These are phyloP conservation scores for Leccinellum rugosiceps DNA, from an alignment of 768 basidiomycete species.

Conservation along the genomic window DNA sequence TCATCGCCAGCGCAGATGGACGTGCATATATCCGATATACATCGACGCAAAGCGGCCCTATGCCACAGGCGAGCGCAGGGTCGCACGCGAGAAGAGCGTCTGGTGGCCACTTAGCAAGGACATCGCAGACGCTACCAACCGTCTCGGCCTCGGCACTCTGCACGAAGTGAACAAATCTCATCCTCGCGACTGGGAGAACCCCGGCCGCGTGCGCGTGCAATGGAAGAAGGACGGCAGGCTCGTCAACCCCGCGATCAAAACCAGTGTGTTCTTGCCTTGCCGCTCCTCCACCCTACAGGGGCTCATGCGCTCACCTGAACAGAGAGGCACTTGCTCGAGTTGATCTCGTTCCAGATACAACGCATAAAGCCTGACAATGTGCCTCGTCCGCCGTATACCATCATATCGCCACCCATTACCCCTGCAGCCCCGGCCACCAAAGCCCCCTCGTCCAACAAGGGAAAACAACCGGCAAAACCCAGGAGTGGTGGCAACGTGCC, in stretches of 20 bases:
- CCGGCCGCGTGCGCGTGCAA: constrained; percentile 89
- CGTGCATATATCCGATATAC: constrained; percentile 95
- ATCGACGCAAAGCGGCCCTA: constrained; percentile 93
- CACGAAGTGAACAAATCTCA: constrained; percentile 91
- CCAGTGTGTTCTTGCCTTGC: constrained; percentile 51
- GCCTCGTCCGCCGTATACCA: constrained; percentile 61
- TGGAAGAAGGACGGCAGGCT: constrained; percentile 80
- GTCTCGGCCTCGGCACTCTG: constrained; percentile 74
- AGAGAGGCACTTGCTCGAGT: constrained; percentile 81
- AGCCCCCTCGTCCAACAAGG: constrained; percentile 37
- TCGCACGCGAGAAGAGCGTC: constrained; percentile 71
- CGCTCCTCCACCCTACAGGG: neutral
- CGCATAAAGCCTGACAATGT: constrained; percentile 64
- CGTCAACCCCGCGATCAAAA: constrained; percentile 66
- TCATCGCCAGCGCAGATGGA: constrained; percentile 61
- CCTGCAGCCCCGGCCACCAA: constrained; percentile 31
- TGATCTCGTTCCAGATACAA: constrained; percentile 73
- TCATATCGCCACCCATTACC: constrained; percentile 27
- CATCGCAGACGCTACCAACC: constrained; percentile 79
- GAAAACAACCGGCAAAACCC: constrained; percentile 50
- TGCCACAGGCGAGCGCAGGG: constrained; percentile 76
- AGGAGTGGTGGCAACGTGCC: constrained; percentile 39
- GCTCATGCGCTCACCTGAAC: constrained; percentile 1
- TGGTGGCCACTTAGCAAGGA: constrained; percentile 97
- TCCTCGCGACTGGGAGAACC: constrained; percentile 98